Base-by-base conservation (phyloP, 73 alveolate genomes). In the Paramecium caudatum region DNA sequence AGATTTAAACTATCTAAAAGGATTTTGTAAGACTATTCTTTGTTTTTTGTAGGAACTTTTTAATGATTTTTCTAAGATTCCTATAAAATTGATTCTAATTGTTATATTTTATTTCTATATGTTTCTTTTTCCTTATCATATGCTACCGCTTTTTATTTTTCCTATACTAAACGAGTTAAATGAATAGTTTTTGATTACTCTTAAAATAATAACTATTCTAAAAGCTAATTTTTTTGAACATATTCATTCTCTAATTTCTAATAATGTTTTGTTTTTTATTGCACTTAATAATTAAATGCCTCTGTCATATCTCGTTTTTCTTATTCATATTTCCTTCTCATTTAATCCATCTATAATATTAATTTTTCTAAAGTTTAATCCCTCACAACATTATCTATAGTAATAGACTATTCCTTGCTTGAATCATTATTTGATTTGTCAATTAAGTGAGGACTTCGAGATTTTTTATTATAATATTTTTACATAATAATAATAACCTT, bases 391-490 rank as follows among this genome's bases (percentile, higher is more conserved):
- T 50, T 50, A 5, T 50, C 15, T 55, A 25, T 50, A 50, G 21
- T 19, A 39, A 50, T 50, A 1, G 78, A 19, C 30, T 50, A 50
- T 27, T 19, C 41, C 0, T 50, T 50, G 43, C 41, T 50, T 7
- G 39, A 50, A 50, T 50, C 30, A 25, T 50, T 17, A 17, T 1
- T 34, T n/a, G 70, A 17, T 15, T 17, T 50, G 8, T 17, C 78
- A 50, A 25, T 50, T 19, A 50, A 50, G 1, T 25, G 30, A 3
- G 78, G 39, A 19, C 78, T 50, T 3, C 25, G 17, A 5, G 70
- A 49, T 49, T 50, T 49, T 50, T 50, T 17, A 50, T 50, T 50
- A 50, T 25, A 50, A 50, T 50, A 50, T 50, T 50, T 49, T 50
- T 50, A 50, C 78, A 50, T 50, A 19, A n/a, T n/a, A n/a, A n/a